Conservation (phyloP, 371 early-diverging fungal species). For the Batrachochytrium dendrobatidis region DNA sequence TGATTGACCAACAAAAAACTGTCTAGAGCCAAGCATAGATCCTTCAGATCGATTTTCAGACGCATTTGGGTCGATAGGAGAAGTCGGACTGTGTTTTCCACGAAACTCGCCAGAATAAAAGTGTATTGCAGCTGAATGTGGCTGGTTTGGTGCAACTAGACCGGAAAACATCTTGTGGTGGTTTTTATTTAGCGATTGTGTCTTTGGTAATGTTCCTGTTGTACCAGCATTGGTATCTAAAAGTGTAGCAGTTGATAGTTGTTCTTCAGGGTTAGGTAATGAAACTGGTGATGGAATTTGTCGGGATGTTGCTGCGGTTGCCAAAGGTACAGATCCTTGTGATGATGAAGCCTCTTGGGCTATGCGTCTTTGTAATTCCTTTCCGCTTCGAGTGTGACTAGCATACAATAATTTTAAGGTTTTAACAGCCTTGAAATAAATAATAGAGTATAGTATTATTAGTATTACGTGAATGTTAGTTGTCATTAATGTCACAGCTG, state of each 20-base stretch:
- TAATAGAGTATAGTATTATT: neutral
- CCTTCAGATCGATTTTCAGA: neutral
- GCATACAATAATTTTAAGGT: constrained; percentile 38
- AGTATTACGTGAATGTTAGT: neutral
- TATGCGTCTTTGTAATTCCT: constrained; percentile 32
- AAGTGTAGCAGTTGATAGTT: no score
- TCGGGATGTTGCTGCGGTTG: no score
- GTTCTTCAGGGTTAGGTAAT: no score
- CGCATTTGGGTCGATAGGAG: neutral
- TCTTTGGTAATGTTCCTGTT: no score
- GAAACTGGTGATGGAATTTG: no score
- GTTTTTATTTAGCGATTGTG: no score
- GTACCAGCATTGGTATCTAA: no score
- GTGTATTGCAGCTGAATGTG: neutral
- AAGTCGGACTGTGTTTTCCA: neutral
- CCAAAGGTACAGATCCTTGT: no score
- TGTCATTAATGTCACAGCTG: neutral
- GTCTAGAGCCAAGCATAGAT: constrained; percentile 22
- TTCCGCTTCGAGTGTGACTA: constrained; percentile 35
- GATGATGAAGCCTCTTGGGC: neutral
- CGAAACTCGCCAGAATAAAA: neutral
- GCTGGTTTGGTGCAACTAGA: neutral
- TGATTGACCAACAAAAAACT: constrained; percentile 36
- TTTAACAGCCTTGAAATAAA: constrained; percentile 20
- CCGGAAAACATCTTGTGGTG: no score